phyloP scores from a whole-genome alignment of 2,329 filamentous ascomycete genomes.

The Neofusicoccum cordaticola region DNA sequence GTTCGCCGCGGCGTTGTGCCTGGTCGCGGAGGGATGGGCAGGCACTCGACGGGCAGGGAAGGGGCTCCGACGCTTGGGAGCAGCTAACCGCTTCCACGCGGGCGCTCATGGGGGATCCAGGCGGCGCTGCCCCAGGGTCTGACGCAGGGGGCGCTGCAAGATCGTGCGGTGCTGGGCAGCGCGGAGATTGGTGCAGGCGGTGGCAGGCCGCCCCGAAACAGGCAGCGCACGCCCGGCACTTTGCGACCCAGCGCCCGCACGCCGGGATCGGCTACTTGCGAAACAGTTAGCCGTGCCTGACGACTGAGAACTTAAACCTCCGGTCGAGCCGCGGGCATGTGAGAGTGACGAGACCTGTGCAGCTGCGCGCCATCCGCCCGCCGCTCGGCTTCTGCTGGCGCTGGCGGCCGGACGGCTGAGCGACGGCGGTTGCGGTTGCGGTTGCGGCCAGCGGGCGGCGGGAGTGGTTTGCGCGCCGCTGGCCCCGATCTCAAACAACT shows the following conservation, averaged over 20 bases:
- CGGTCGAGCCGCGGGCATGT: not conserved
- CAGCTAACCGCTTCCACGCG: not conserved
- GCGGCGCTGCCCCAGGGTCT: not conserved
- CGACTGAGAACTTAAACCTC: not conserved
- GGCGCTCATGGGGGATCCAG: not conserved
- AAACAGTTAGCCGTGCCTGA: constrained; percentile 2
- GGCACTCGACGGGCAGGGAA: not conserved
- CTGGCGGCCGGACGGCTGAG: not conserved
- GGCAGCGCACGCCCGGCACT: constrained; percentile 1
- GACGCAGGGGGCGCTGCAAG: constrained; percentile 7
- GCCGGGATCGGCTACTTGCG: constrained; percentile 9
- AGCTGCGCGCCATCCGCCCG: no score
- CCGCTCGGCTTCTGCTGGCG: no score
- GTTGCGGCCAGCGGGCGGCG: not conserved
- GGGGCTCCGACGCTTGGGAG: not conserved
- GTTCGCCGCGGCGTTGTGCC: not conserved
- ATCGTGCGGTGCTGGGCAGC: constrained; percentile 9
- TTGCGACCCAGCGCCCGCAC: constrained; percentile 1
- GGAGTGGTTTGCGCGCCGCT: not conserved
- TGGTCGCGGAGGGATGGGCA: not conserved
- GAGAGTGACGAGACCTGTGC: no score
- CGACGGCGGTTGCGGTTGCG: not conserved
- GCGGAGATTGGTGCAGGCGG: constrained; percentile 8
- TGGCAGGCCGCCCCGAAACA: not conserved
- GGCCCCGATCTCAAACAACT: not conserved